These are phyloP conservation scores for Cladosporium sp. DNA, from an alignment of 2,329 filamentous ascomycete species.

Conservation along the genomic window DNA sequence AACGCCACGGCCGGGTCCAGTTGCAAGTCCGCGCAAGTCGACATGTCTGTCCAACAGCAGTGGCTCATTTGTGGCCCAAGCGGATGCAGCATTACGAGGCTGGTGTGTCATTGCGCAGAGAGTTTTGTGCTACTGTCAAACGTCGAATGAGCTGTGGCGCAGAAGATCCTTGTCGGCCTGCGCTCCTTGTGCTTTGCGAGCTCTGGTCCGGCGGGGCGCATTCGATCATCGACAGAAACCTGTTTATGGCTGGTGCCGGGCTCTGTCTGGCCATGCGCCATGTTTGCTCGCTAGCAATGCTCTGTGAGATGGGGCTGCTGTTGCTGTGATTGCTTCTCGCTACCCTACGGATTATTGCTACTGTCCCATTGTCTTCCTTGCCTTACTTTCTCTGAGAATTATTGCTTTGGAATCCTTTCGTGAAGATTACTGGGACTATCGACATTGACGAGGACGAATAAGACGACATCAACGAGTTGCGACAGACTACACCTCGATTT, in stretches of 20 bases:
- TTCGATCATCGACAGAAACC: slow-evolving; percentile 12
- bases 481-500: no score
- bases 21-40: background rate
- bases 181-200: background rate
- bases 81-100: slow-evolving; percentile 12
- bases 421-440: no score
- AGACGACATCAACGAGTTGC: background rate
- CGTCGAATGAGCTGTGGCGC: slow-evolving; percentile 9
- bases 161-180: background rate
- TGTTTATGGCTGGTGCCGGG: background rate
- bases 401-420: no score
- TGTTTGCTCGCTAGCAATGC: background rate
- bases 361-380: background rate
- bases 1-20: slow-evolving; percentile 4
- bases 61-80: background rate
- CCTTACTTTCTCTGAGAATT: background rate
- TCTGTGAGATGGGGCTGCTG: background rate
- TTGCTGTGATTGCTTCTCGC: background rate
- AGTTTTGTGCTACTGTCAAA: slow-evolving; percentile 3
- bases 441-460: background rate
- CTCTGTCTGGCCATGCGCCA: background rate
- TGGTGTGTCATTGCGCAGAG: slow-evolving; percentile 4
- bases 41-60: background rate
- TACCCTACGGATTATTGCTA: no score
- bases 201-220: slow-evolving; percentile 1